Evolutionary conservation across 2,329 filamentous ascomycete species (phyloP).

Genomic region (Chalara sp.): DNA sequence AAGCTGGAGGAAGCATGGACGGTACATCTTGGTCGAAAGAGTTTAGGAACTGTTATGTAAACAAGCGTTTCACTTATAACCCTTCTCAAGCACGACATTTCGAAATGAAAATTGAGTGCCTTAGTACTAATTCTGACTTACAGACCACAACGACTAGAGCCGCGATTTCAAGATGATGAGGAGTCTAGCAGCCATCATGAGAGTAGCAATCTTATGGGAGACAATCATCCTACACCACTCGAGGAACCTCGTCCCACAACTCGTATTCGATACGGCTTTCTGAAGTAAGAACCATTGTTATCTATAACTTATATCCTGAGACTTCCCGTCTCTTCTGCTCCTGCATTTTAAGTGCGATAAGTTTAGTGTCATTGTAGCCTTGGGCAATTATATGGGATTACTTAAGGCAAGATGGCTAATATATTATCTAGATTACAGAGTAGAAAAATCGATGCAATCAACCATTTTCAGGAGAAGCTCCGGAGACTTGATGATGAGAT

Average conservation of each 20-base stretch:
- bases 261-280: conserved; percentile 71
- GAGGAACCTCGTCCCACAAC: conserved; percentile 57
- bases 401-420: too few relatives aligned
- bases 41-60: conserved; percentile 33
- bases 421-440: conserved; percentile 42
- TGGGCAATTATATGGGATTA: too few relatives aligned
- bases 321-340: too few relatives aligned
- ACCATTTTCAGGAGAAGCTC: conserved; percentile 87
- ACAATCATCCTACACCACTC: conserved; percentile 30
- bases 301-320: too few relatives aligned
- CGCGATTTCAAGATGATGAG: conserved; percentile 28
- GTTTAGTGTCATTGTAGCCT: too few relatives aligned
- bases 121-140: too few relatives aligned
- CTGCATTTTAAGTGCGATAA: too few relatives aligned
- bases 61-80: too few relatives aligned
- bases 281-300: conserved; percentile 36
- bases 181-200: conserved; percentile 44
- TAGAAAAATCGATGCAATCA: conserved; percentile 78
- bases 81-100: too few relatives aligned
- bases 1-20: conserved; percentile 82
- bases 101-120: too few relatives aligned
- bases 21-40: conserved; percentile 57
- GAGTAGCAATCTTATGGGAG: conserved; percentile 49
- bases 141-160: conserved; percentile 27
- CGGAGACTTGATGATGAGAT: conserved; percentile 74